A percentile compares a stretch with the other conserved stretches of the same genome.
Evolutionary conservation across 768 basidiomycete species (phyloP).

Genomic region (Trametes gibbosa): DNA sequence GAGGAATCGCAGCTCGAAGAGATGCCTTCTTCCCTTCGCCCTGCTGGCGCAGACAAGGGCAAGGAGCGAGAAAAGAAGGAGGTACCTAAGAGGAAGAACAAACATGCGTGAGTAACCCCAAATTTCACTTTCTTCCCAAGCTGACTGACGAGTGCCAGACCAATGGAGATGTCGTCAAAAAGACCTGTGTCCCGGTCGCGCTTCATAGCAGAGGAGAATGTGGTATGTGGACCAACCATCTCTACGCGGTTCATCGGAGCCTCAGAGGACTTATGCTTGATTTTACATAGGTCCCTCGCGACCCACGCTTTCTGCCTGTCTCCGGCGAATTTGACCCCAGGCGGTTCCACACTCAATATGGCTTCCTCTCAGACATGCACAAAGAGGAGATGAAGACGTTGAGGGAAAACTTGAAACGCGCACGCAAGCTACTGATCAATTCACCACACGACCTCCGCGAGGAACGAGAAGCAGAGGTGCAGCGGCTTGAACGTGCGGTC

Average conservation of each 20-base stretch:
- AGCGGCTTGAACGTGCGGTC: constrained; percentile 66
- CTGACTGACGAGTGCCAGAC: constrained; percentile 42
- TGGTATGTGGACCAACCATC: constrained; percentile 41
- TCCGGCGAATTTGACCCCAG: constrained; percentile 65
- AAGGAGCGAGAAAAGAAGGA: constrained; percentile 43
- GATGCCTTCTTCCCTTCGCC: background rate
- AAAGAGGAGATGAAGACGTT: constrained; percentile 62
- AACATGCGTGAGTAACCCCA: constrained; percentile 74
- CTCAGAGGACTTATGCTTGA: background rate
- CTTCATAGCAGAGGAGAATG: constrained; percentile 62
- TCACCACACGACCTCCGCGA: constrained; percentile 59
- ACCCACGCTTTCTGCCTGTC: constrained; percentile 81
- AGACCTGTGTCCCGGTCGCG: constrained; percentile 74
- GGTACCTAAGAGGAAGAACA: constrained; percentile 62
- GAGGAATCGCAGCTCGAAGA: constrained; percentile 24
- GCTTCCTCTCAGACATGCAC: constrained; percentile 69
- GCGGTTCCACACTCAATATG: constrained; percentile 69
- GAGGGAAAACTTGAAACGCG: constrained; percentile 62
- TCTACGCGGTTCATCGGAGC: background rate
- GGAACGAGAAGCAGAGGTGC: constrained; percentile 67
- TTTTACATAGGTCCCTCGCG: constrained; percentile 61
- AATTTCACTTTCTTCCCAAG: no score
- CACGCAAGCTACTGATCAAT: constrained; percentile 57
- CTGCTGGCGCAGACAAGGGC: constrained; percentile 12
- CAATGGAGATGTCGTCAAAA: constrained; percentile 81